Conservation (phyloP, 2,329 filamentous ascomycete species). For the Fusarium penzigii region DNA sequence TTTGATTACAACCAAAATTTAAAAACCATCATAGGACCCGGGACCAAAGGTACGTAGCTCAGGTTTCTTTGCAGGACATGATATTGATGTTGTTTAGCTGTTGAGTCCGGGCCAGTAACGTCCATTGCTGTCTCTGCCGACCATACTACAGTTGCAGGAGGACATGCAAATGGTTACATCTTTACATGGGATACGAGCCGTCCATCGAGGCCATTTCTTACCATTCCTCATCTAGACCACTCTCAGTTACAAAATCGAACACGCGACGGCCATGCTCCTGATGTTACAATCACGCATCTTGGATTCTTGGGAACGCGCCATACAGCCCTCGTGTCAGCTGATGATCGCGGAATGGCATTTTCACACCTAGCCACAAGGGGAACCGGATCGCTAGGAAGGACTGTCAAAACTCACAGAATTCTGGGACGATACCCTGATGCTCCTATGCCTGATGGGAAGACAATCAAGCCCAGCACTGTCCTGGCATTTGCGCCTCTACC, state of each 20-base stretch:
- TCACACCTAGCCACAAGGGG: slow-evolving; percentile 93
- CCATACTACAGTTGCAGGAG: slow-evolving; percentile 86
- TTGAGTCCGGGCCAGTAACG: slow-evolving; percentile 87
- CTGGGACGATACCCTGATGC: slow-evolving; percentile 85
- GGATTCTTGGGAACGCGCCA: slow-evolving; percentile 92
- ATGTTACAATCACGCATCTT: slow-evolving; percentile 81
- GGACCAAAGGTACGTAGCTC: slow-evolving; percentile 72
- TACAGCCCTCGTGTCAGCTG: slow-evolving; percentile 92
- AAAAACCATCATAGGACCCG: slow-evolving; percentile 89
- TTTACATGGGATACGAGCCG: slow-evolving; percentile 94
- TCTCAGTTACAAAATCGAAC: slow-evolving; percentile 64
- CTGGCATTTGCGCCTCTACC: slow-evolving; percentile 89
- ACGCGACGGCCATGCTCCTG: slow-evolving; percentile 80
- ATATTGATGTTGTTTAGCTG: slow-evolving; percentile 56
- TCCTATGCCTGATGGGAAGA: slow-evolving; percentile 60
- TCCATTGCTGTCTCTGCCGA: slow-evolving; percentile 90
- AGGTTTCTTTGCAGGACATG: neutral
- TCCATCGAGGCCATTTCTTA: slow-evolving; percentile 83
- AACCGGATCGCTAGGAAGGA: slow-evolving; percentile 80
- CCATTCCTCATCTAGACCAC: slow-evolving; percentile 76
- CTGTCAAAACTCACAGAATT: slow-evolving; percentile 86
- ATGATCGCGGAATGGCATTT: slow-evolving; percentile 96
- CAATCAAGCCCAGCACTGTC: slow-evolving; percentile 89
- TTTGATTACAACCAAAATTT: slow-evolving; percentile 98
- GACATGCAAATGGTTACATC: slow-evolving; percentile 86